Percentiles rank a stretch among this genome's conserved stretches.
Conservation (phyloP, 306 rosid genomes). For the Lathyrus oleraceus region DNA sequence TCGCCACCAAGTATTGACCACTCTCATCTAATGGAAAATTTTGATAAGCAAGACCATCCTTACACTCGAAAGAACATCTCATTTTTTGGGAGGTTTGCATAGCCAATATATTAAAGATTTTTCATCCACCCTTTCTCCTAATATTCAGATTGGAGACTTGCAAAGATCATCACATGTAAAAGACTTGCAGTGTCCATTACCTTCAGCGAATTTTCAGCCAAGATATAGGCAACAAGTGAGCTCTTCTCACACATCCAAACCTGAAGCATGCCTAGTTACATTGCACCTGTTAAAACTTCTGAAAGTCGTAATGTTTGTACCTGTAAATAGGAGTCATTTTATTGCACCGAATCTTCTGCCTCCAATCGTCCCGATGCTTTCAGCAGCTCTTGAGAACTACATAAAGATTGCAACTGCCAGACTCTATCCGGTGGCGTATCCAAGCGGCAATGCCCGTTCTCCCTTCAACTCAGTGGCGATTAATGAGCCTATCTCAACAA, state of each 20-base stretch:
- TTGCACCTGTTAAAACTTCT: slow-evolving; percentile 81
- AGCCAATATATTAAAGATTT: slow-evolving; percentile 49
- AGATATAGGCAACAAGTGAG: slow-evolving; percentile 45
- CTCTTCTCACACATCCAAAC: slow-evolving; percentile 91
- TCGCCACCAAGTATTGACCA: slow-evolving; percentile 39
- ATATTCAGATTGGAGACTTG: slow-evolving; percentile 38
- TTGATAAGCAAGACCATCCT: slow-evolving; percentile 43
- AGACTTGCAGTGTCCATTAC: slow-evolving; percentile 45
- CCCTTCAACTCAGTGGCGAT: no score
- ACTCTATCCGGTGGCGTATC: no score
- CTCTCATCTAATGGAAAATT: slow-evolving; percentile 42
- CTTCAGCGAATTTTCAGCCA: slow-evolving; percentile 47
- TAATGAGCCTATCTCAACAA: no score
- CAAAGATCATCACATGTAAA: slow-evolving; percentile 45
- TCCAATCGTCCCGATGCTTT: slow-evolving; percentile 91
- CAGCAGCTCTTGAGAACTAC: slow-evolving; percentile 94
- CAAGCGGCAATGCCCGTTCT: no score
- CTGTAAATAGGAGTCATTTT: slow-evolving; percentile 89
- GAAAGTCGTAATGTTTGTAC: slow-evolving; percentile 69
- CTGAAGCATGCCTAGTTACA: slow-evolving; percentile 93
- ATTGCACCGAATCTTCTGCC: slow-evolving; percentile 90
- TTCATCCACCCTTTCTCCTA: slow-evolving; percentile 36
- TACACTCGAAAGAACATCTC: slow-evolving; percentile 44
- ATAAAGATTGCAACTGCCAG: slow-evolving; percentile 91
- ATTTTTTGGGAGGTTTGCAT: slow-evolving; percentile 44